phyloP scores from a whole-genome alignment of 1,284 basidiomycete genomes.

The Fomitiporia mediterranea region DNA sequence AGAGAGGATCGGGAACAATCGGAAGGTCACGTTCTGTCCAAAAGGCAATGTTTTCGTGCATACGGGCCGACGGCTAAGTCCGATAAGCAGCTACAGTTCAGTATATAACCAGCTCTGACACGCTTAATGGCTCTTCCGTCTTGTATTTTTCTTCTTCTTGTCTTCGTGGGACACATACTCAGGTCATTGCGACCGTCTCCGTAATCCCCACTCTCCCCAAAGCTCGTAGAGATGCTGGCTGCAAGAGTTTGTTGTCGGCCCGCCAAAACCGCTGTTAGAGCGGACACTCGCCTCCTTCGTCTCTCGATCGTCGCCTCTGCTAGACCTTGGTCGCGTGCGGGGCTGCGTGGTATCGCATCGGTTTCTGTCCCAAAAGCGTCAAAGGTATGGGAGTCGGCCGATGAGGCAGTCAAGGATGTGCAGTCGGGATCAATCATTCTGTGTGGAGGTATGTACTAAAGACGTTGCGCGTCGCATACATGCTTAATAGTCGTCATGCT shows the following conservation, averaged over 20 bases:
- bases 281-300: conserved; percentile 7
- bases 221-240: conserved; percentile 5
- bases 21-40: conserved; percentile 1
- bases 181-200: not conserved
- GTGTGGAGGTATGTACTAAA: conserved; percentile 62
- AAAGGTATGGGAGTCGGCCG: conserved; percentile 79
- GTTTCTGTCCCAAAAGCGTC: conserved; percentile 42
- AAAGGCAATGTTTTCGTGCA: not conserved
- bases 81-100: conserved; percentile 3
- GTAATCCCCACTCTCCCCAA: not conserved
- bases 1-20: conserved; percentile 2
- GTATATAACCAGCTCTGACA: conserved; percentile 8
- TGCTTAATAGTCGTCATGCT: conserved; percentile 8
- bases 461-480: not conserved
- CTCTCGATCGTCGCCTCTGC: conserved; percentile 2
- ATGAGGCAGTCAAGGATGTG: conserved; percentile 79
- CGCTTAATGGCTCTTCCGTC: conserved; percentile 6
- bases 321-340: not conserved
- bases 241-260: conserved; percentile 9
- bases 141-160: conserved; percentile 1
- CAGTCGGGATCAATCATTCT: conserved; percentile 76
- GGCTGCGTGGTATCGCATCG: conserved; percentile 24
- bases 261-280: not conserved
- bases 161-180: not conserved
- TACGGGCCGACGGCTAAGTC: not conserved